A percentile compares a stretch with the other conserved stretches of the same genome.
Evolutionary conservation across 306 rosid genomes (phyloP).

Genomic region (Calophaca sinica): DNA sequence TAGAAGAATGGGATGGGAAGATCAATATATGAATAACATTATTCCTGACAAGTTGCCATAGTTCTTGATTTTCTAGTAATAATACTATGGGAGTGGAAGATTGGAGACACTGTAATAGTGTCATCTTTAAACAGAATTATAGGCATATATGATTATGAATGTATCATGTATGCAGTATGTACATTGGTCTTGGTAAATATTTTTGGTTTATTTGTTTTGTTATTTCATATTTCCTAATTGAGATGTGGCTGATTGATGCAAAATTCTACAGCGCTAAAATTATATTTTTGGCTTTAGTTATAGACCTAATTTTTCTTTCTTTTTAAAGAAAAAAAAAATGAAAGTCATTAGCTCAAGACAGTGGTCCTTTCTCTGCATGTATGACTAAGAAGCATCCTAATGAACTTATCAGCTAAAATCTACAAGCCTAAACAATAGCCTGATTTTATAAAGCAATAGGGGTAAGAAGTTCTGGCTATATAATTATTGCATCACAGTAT

Average conservation of each 20-base stretch:
- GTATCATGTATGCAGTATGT: conserved; percentile 3
- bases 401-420: not conserved
- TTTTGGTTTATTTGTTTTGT: conserved; percentile 21
- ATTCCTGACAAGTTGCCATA: not conserved
- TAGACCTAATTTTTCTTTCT: not conserved
- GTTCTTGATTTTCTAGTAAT: conserved; percentile 1
- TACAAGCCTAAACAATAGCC: too few relatives aligned
- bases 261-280: not conserved
- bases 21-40: not conserved
- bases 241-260: conserved; percentile 8
- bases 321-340: not conserved
- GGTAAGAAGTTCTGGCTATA: too few relatives aligned
- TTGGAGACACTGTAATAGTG: conserved; percentile 8
- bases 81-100: not conserved
- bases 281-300: conserved; percentile 1
- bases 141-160: not conserved
- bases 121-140: not conserved
- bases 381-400: not conserved
- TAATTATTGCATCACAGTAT: too few relatives aligned
- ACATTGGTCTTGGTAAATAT: conserved; percentile 13
- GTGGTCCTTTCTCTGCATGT: not conserved
- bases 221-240: conserved; percentile 4
- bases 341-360: conserved; percentile 6
- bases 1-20: conserved; percentile 26
- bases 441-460: too few relatives aligned